Evolutionary conservation across 345 rosid species (phyloP).

Genomic region (Murraya koenigii): DNA sequence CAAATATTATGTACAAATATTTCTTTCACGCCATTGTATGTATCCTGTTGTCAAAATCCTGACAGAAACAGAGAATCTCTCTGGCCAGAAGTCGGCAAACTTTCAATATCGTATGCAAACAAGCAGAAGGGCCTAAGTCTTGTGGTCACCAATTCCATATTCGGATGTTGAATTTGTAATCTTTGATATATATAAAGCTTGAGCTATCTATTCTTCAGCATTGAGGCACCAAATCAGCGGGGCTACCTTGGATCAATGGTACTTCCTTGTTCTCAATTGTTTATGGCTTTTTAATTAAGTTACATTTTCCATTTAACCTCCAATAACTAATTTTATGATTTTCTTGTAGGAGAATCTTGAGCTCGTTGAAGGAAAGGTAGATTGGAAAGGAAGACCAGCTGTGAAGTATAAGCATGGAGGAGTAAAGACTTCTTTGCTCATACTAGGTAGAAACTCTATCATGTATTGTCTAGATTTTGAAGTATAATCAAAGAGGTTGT

Average conservation of each 20-base stretch:
- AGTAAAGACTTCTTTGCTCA: conserved; percentile 29
- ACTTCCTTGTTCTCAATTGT: background rate
- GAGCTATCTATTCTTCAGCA: background rate
- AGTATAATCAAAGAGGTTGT: background rate
- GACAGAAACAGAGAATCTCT: background rate
- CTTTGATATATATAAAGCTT: background rate
- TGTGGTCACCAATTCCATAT: background rate
- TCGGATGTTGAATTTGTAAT: background rate
- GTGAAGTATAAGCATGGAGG: conserved; percentile 55
- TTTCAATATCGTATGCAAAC: background rate
- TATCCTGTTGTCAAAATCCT: background rate
- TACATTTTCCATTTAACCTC: background rate
- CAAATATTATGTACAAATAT: too few relatives aligned
- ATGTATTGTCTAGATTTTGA: background rate
- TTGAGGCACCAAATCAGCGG: background rate
- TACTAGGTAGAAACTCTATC: conserved; percentile 29
- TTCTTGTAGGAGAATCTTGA: conserved; percentile 40
- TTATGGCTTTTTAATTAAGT: background rate
- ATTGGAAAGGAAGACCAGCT: conserved; percentile 57
- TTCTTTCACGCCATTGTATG: background rate
- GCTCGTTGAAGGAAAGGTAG: conserved; percentile 49
- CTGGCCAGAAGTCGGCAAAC: background rate
- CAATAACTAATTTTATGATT: background rate
- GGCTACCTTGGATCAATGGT: conserved; percentile 8
- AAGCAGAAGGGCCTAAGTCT: conserved; percentile 2